Percentiles rank a stretch among this genome's conserved stretches.
Evolutionary conservation across 148 eudicot species (phyloP).

Genomic region (Vaccinium macrocarpon): DNA sequence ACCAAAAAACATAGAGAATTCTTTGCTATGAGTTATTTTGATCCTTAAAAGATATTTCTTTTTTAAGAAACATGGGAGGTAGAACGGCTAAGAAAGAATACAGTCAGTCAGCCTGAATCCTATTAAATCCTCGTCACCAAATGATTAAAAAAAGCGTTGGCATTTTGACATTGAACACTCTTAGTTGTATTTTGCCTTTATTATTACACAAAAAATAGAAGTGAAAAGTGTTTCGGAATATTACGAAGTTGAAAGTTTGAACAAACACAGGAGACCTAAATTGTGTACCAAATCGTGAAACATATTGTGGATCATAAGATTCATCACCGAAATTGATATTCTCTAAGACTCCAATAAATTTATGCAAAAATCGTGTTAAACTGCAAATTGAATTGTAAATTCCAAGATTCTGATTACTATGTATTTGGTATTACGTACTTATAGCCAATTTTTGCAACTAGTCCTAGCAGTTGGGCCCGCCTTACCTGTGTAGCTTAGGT

Average conservation of each 20-base stretch:
- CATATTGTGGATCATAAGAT: not conserved
- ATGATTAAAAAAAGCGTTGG: not conserved
- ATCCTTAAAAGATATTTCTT: not conserved
- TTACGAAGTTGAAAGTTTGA: not conserved
- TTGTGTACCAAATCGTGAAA: not conserved
- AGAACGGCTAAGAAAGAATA: not conserved
- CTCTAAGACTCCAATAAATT: not conserved
- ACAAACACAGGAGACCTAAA: not conserved
- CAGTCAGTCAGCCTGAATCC: not conserved
- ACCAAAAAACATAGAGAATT: not conserved
- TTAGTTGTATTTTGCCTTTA: not conserved
- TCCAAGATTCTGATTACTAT: not conserved
- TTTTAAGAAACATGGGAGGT: not conserved
- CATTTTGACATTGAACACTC: not conserved
- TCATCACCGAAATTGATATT: not conserved
- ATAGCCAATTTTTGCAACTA: not conserved
- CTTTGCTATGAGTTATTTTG: not conserved
- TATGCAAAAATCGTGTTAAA: not conserved
- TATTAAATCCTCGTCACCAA: not conserved
- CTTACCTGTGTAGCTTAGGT: not conserved
- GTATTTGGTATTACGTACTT: not conserved
- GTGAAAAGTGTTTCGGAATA: not conserved
- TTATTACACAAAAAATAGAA: not conserved
- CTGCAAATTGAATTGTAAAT: not conserved
- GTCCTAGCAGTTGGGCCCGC: not conserved